Evolutionary conservation across 2,329 filamentous ascomycete species (phyloP).

Genomic region (Colletotrichum musae): DNA sequence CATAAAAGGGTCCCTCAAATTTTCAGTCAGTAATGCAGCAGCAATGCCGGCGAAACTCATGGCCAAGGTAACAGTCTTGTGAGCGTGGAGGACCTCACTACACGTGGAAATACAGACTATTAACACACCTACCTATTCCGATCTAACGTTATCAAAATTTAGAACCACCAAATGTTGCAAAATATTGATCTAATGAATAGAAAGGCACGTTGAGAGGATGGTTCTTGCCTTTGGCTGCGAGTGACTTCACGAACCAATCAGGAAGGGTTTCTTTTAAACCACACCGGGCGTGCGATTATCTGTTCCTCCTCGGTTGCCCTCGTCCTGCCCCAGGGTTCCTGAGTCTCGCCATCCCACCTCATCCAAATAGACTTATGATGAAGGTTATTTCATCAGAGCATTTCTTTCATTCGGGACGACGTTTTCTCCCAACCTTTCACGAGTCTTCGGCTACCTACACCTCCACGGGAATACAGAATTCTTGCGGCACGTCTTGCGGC

Average conservation of each 20-base stretch:
- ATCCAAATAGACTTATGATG: slow-evolving; percentile 1
- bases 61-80: no score
- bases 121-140: no score
- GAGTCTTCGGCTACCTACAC: not conserved
- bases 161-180: no score
- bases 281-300: not conserved
- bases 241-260: not conserved
- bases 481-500: not conserved
- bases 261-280: not conserved
- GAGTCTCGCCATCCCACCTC: slow-evolving; percentile 2
- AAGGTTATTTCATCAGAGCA: not conserved
- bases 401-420: not conserved
- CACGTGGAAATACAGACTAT: no score
- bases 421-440: not conserved
- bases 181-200: no score
- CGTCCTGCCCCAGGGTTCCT: not conserved
- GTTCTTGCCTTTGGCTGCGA: not conserved
- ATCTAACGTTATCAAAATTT: no score
- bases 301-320: not conserved
- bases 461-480: not conserved
- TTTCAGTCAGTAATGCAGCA: no score
- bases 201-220: no score
- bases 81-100: no score
- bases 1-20: no score
- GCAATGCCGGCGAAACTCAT: no score